These are phyloP conservation scores for Aegilops umbellulata DNA, from an alignment of 176 grass and related monocot genomes.

Conservation along the genomic window DNA sequence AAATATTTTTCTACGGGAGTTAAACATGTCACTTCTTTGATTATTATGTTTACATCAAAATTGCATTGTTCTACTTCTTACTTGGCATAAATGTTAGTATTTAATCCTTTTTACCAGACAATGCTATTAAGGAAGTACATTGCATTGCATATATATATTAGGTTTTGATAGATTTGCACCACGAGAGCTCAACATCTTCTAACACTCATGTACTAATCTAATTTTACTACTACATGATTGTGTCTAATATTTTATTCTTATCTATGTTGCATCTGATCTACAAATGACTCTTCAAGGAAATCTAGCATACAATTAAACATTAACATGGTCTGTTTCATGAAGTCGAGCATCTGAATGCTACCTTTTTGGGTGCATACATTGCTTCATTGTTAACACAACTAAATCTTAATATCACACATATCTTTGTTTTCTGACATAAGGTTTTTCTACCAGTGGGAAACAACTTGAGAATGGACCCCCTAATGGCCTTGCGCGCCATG, in stretches of 20 bases:
- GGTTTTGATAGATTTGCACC: neutral
- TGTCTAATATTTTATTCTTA: neutral
- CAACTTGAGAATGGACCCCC: slow-evolving; percentile 21
- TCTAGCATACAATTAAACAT: neutral
- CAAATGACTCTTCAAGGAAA: neutral
- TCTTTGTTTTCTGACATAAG: neutral
- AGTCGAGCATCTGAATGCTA: neutral
- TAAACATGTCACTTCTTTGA: neutral
- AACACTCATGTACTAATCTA: neutral
- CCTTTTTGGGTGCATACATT: neutral
- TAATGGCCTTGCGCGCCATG: slow-evolving; percentile 32
- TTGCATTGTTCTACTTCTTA: neutral
- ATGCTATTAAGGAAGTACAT: neutral
- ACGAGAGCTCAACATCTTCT: neutral
- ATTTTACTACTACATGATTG: neutral
- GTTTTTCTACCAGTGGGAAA: slow-evolving; percentile 41
- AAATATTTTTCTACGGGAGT: neutral
- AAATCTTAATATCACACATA: neutral
- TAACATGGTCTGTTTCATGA: neutral
- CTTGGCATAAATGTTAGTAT: neutral
- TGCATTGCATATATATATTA: neutral
- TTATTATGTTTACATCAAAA: neutral
- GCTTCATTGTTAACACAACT: neutral
- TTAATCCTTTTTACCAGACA: neutral
- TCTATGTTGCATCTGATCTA: neutral